phyloP scores from a whole-genome alignment of 345 rosid species.

The Eucalyptus caleyi region DNA sequence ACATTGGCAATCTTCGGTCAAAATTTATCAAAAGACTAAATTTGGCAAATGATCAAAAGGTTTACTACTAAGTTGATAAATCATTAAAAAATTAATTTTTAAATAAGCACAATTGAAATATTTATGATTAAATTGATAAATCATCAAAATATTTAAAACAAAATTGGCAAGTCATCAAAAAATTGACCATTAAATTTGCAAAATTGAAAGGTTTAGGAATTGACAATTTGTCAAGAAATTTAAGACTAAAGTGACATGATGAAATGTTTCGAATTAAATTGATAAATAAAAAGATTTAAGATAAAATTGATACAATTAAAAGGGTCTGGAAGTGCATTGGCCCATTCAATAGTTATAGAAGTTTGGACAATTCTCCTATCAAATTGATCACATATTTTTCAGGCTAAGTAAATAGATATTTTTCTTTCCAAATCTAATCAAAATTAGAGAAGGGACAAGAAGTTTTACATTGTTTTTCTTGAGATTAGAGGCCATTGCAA shows the following conservation, averaged over 20 bases:
- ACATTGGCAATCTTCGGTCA: neutral
- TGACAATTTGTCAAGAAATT: neutral
- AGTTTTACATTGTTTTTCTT: neutral
- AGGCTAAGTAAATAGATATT: neutral
- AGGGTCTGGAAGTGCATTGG: neutral
- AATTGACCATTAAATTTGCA: neutral
- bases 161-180: too few species aligned
- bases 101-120: too few species aligned
- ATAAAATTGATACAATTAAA: neutral
- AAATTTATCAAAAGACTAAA: too few species aligned
- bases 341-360: accelerated
- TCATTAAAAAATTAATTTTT: too few species aligned
- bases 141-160: too few species aligned
- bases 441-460: neutral
- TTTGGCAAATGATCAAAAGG: too few species aligned
- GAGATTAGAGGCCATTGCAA: neutral
- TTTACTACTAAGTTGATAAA: too few species aligned
- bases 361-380: neutral
- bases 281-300: accelerated
- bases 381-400: neutral
- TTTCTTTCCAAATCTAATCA: neutral
- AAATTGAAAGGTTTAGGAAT: neutral
- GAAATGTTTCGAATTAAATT: accelerated
- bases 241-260: neutral
- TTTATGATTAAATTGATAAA: accelerated